Evolutionary conservation across 176 grass and related monocot genomes (phyloP).

Genomic region (Juncus inflexus): DNA sequence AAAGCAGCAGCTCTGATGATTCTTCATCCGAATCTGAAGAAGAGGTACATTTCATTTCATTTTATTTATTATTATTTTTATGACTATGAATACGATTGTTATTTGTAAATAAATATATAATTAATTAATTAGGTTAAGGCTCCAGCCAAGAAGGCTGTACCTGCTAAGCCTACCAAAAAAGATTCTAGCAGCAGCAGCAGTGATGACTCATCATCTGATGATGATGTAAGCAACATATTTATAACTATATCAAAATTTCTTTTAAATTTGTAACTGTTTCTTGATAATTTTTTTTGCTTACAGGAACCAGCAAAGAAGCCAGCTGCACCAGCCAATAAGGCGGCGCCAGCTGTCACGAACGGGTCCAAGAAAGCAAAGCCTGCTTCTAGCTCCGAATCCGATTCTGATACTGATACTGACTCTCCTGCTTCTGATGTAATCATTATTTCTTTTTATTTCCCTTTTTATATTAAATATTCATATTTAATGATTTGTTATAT

Average conservation of each 20-base stretch:
- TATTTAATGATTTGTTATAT: no score
- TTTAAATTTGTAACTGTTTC: neutral
- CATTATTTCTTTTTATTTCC: no score
- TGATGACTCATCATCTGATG: conserved; percentile 52
- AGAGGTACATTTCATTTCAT: conserved; percentile 18
- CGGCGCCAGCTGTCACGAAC: conserved; percentile 10
- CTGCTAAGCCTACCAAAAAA: conserved; percentile 28
- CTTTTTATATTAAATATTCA: no score
- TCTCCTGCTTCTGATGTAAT: no score
- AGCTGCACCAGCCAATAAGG: conserved; percentile 28
- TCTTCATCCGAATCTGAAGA: conserved; percentile 33
- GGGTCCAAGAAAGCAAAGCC: conserved; percentile 45
- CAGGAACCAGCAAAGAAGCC: conserved; percentile 61
- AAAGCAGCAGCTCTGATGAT: conserved; percentile 24
- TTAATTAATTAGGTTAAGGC: conserved; percentile 44
- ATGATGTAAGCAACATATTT: conserved; percentile 45
- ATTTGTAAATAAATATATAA: neutral
- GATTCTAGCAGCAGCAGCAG: conserved; percentile 52
- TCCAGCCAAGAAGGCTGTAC: conserved; percentile 39
- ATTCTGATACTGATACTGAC: neutral
- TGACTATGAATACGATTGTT: neutral
- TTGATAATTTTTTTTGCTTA: conserved; percentile 1
- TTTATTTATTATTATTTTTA: neutral
- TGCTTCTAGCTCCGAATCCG: conserved; percentile 30
- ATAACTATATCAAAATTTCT: neutral